Evolutionary conservation across 164 flowering plant genomes (phyloP).

Genomic region (Piper betle): DNA sequence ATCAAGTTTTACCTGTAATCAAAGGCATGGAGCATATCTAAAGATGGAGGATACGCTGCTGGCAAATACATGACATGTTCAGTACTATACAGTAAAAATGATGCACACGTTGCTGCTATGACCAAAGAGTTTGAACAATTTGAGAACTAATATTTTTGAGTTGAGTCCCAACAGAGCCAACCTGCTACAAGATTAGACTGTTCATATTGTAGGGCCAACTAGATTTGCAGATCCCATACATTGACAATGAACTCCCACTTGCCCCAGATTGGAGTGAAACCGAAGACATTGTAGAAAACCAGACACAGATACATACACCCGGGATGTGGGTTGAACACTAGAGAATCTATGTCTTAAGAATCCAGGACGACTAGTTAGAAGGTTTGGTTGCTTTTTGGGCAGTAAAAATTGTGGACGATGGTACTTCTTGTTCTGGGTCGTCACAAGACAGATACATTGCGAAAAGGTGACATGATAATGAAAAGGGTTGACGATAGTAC

Average conservation of each 20-base stretch:
- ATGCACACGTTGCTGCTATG: background rate
- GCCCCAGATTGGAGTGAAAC: background rate
- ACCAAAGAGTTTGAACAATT: no score
- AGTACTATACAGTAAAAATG: background rate
- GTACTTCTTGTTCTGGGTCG: no score
- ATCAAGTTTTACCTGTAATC: no score
- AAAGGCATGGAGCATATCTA: background rate
- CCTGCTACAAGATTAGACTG: background rate
- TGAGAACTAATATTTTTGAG: background rate
- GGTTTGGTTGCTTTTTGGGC: no score
- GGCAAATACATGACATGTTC: background rate
- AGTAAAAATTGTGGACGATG: no score
- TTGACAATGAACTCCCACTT: background rate
- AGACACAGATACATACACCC: background rate
- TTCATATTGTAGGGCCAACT: background rate
- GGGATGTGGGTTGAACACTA: background rate
- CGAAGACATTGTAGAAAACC: background rate
- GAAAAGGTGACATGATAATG: no score
- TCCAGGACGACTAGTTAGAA: no score
- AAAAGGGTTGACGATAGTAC: no score
- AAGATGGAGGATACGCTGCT: background rate
- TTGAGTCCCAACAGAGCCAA: background rate
- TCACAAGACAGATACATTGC: no score
- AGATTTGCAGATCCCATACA: background rate
- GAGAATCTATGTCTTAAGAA: background rate